A percentile compares a stretch with the other conserved stretches of the same genome.
These are phyloP conservation scores for Erysimum cheiranthoides DNA, from an alignment of 345 rosid species.

Conservation along the genomic window DNA sequence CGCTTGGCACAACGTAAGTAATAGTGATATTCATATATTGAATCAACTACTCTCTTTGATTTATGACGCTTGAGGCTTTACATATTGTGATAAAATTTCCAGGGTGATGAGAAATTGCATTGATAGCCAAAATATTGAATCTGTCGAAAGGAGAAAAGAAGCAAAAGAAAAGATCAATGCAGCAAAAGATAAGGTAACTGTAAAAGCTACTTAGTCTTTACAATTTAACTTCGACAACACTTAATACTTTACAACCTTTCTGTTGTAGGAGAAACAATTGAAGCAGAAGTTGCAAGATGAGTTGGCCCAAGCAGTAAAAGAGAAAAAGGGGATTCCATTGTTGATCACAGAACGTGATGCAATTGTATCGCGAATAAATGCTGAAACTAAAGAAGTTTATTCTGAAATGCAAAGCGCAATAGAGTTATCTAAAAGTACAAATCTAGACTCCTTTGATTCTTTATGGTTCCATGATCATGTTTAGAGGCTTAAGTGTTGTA, in stretches of 20 bases:
- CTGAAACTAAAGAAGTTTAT: conserved; percentile 57
- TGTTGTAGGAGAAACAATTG: conserved; percentile 63
- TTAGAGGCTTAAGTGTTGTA: neutral
- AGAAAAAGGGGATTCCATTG: conserved; percentile 55
- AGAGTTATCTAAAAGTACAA: conserved; percentile 56
- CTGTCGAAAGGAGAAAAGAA: conserved; percentile 55
- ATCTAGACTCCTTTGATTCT: conserved; percentile 15
- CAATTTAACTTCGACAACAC: neutral
- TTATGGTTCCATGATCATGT: neutral
- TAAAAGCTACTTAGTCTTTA: neutral
- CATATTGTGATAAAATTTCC: neutral
- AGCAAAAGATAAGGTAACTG: conserved; percentile 66
- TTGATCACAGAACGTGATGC: conserved; percentile 56
- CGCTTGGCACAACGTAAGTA: conserved; percentile 66
- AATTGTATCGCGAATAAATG: conserved; percentile 55
- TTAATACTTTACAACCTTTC: neutral
- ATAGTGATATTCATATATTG: conserved; percentile 5
- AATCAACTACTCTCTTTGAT: neutral
- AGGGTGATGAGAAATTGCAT: conserved; percentile 66
- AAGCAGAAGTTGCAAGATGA: conserved; percentile 62
- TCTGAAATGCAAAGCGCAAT: conserved; percentile 54
- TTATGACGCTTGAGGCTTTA: neutral
- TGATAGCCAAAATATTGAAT: conserved; percentile 55
- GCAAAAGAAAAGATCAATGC: conserved; percentile 54
- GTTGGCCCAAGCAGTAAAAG: conserved; percentile 59